Conservation (phyloP, 495 filamentous ascomycete genomes). For the Rostrohypoxylon terebratum region DNA sequence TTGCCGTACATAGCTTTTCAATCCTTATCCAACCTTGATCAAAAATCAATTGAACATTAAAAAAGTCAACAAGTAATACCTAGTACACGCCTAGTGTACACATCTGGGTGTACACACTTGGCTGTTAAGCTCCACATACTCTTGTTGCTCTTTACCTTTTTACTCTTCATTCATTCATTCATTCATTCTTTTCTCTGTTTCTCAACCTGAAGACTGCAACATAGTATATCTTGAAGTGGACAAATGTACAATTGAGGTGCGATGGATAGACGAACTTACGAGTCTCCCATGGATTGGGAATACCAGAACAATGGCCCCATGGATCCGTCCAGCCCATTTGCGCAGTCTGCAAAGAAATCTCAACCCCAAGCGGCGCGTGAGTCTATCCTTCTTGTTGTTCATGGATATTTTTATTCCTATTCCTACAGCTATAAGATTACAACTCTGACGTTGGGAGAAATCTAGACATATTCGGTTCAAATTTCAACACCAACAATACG, state of each 20-base stretch:
- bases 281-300: constrained; percentile 65
- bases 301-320: constrained; percentile 58
- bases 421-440: neutral
- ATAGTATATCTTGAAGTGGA: constrained; percentile 9
- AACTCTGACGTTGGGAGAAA: constrained; percentile 8
- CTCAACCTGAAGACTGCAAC: neutral
- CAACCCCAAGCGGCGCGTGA: constrained; percentile 38
- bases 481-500: constrained; percentile 16
- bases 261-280: constrained; percentile 60
- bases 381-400: neutral
- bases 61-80: neutral
- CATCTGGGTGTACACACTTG: neutral
- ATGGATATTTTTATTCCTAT: neutral
- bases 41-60: constrained; percentile 4
- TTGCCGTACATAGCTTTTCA: neutral
- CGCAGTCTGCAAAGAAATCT: constrained; percentile 48
- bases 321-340: constrained; percentile 62
- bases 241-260: constrained; percentile 5
- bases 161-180: neutral
- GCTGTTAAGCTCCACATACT: neutral
- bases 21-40: constrained; percentile 12
- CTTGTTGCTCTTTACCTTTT: neutral
- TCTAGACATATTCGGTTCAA: constrained; percentile 38
- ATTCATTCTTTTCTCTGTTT: constrained; percentile 3
- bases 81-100: neutral